Base-by-base conservation (phyloP, 495 filamentous ascomycete species). In the Penicillium mononematosum region DNA sequence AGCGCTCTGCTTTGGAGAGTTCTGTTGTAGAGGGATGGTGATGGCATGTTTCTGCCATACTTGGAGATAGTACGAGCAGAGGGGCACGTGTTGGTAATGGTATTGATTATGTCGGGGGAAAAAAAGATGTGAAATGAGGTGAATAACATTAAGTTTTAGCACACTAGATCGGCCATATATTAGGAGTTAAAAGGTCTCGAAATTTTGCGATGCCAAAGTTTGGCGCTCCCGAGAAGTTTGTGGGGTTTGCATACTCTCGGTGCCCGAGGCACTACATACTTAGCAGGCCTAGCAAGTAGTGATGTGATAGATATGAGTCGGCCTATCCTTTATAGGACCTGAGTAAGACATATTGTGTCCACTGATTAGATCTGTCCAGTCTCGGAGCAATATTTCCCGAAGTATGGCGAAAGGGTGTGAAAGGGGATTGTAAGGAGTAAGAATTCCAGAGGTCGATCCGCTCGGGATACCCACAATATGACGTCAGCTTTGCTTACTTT, bases 1-100 rank as follows among this genome's bases (percentile, higher is more conserved):
- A 68, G 62, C 65, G 65, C 58, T 65, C 65, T 55, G 65, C 65
- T 38, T 44, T 65, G 45, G 65, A 66, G 54, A 59, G 60, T 55
- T 68, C 65, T 54, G 59, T 65, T 55, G 64, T 19, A 42, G 58
- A 42, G 11, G 5, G 48, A 17, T 50, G 38, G n/a, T 55, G n/a
- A 47, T 58, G 50, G 53, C 43, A 56, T 63, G 60, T 32, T 58
- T 65, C 65, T 52, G 59, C 57, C 65, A 67, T 67, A 41, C 1
- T 67, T 62, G 56, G 56, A 49, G 39, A 58, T 55, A 19, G 39
- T 57, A 42, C 36, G 50, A 53, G 53, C 53, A 45, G 34, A 55
- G 44, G 38, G 50, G 61, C 52, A 48, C 41, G 46, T 46, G 39
- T 45, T 47, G 44, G 39, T 36, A 49, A 47, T 52, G 4, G 43